Percentiles rank a stretch among this genome's conserved stretches.
These are phyloP conservation scores for Terana coerulea DNA, from an alignment of 768 basidiomycete genomes.

Conservation along the genomic window DNA sequence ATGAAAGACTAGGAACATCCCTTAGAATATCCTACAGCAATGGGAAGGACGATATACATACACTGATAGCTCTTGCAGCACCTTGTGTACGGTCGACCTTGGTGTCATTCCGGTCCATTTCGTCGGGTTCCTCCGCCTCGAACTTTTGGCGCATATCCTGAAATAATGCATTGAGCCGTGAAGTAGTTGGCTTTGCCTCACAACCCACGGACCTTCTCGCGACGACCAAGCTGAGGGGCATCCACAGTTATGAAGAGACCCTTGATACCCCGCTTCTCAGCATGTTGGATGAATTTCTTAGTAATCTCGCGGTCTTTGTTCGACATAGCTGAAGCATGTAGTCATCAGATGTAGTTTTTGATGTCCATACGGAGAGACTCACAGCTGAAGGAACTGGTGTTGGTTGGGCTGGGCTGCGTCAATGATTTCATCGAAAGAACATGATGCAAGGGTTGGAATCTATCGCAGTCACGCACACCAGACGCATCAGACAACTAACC, in stretches of 20 bases:
- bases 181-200: conserved; percentile 17
- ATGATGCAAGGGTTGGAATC: conserved; percentile 95
- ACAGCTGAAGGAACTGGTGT: conserved; percentile 89
- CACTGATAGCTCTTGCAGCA: conserved; percentile 90
- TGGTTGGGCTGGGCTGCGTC: conserved; percentile 68
- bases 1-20: conserved; percentile 88
- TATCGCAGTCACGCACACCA: conserved; percentile 30
- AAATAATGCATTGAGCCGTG: conserved; percentile 26
- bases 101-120: conserved; percentile 37
- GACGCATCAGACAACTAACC: no score
- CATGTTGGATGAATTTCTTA: conserved; percentile 83
- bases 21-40: not conserved
- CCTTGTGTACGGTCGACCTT: conserved; percentile 81
- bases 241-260: conserved; percentile 97
- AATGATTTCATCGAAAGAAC: conserved; percentile 94
- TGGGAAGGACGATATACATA: conserved; percentile 30
- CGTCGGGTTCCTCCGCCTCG: conserved; percentile 63
- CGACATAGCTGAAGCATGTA: conserved; percentile 50
- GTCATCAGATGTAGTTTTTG: not conserved
- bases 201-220: no score
- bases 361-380: no score
- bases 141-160: conserved; percentile 95
- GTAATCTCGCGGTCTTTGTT: conserved; percentile 88
- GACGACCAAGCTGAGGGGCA: conserved; percentile 90
- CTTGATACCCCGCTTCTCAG: conserved; percentile 87